Evolutionary conservation across 2,329 filamentous ascomycete genomes (phyloP).

Genomic region (Colletotrichum gigasporum): DNA sequence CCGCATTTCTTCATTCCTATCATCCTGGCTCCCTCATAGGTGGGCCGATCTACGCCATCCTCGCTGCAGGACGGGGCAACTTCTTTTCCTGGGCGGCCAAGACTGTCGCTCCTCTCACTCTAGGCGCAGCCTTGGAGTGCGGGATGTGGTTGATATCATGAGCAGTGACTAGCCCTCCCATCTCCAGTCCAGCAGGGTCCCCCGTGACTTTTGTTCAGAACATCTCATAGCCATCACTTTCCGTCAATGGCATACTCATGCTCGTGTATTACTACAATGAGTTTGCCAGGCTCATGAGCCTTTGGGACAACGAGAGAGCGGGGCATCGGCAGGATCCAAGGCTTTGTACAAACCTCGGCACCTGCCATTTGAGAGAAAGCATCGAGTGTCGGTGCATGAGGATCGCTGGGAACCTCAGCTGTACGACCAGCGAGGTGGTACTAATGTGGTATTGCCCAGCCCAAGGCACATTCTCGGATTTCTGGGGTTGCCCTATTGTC

Average conservation of each 20-base stretch:
- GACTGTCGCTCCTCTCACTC: not conserved
- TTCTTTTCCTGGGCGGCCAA: slow-evolving; percentile 5
- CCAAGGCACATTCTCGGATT: no score
- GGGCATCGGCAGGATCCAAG: no score
- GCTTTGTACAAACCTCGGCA: not conserved
- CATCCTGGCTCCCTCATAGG: not conserved
- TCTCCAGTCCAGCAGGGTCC: no score
- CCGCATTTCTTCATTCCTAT: not conserved
- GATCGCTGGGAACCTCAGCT: not conserved
- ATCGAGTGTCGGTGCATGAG: not conserved
- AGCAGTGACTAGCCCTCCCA: not conserved
- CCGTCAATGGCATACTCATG: not conserved
- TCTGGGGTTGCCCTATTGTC: not conserved
- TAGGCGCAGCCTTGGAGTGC: not conserved
- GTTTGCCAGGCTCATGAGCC: slow-evolving; percentile 5
- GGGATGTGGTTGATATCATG: not conserved
- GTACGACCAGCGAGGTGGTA: not conserved
- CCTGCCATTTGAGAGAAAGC: not conserved
- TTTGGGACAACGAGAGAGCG: no score
- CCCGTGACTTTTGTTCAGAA: no score
- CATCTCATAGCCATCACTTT: not conserved
- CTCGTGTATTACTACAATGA: slow-evolving; percentile 5
- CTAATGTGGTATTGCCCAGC: not conserved
- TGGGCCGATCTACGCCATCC: not conserved
- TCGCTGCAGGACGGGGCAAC: not conserved